Conservation (phyloP, 2,329 filamentous ascomycete genomes). For the Dothideomycetes sp. region DNA sequence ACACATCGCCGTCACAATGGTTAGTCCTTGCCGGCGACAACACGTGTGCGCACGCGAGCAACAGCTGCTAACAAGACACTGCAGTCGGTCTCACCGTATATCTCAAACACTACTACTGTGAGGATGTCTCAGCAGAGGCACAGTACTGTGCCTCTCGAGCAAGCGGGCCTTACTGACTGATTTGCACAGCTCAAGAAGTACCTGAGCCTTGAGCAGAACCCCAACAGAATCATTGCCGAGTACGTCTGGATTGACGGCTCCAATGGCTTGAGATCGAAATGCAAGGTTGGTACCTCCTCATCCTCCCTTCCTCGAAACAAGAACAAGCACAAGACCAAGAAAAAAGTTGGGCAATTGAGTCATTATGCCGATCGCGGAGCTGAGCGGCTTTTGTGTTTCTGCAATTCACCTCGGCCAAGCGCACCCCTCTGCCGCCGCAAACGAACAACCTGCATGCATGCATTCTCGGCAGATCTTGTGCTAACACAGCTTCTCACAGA, state of each 20-base stretch:
- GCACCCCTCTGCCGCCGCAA: too few relatives aligned
- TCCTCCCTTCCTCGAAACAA: not conserved
- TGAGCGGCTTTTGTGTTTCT: too few relatives aligned
- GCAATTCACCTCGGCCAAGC: too few relatives aligned
- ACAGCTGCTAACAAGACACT: slow-evolving; percentile 7
- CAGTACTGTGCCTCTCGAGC: slow-evolving; percentile 10
- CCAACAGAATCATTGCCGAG: slow-evolving; percentile 64
- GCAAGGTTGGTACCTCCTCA: slow-evolving; percentile 62
- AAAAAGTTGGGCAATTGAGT: slow-evolving; percentile 1
- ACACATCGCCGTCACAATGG: slow-evolving; percentile 17
- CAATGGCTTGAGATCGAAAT: slow-evolving; percentile 86
- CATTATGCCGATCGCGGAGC: too few relatives aligned
- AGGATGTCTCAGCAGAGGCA: slow-evolving; percentile 21
- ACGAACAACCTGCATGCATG: too few relatives aligned
- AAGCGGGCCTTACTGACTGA: slow-evolving; percentile 15
- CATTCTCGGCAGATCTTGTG: too few relatives aligned
- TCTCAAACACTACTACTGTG: slow-evolving; percentile 42
- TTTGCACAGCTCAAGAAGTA: slow-evolving; percentile 73
- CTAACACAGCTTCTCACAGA: slow-evolving; percentile 42
- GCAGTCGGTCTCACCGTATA: slow-evolving; percentile 32
- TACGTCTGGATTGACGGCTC: slow-evolving; percentile 91
- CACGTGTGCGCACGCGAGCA: not conserved
- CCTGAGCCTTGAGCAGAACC: slow-evolving; percentile 69
- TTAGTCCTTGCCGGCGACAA: slow-evolving; percentile 10
- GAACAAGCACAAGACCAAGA: too few relatives aligned